These are phyloP conservation scores for Candida glucosophila DNA, from an alignment of 1,139 yeast genomes.

Conservation along the genomic window DNA sequence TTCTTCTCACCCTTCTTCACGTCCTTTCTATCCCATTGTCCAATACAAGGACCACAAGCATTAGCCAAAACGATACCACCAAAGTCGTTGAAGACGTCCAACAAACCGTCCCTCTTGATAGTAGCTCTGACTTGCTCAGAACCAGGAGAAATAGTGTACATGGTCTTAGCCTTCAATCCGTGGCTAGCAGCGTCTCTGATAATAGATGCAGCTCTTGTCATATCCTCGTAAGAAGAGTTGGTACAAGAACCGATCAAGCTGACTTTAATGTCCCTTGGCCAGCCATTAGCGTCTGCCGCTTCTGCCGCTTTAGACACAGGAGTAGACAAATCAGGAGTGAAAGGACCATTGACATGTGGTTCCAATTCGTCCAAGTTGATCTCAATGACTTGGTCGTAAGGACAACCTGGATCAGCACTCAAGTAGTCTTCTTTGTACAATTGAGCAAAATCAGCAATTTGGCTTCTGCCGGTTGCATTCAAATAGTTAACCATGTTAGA, in stretches of 20 bases:
- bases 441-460: conserved; percentile 76
- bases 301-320: conserved; percentile 91
- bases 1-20: conserved; percentile 96
- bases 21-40: conserved; percentile 99
- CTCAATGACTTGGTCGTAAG: conserved; percentile 93
- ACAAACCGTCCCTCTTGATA: conserved; percentile 94
- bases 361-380: conserved; percentile 91
- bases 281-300: conserved; percentile 76
- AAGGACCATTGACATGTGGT: conserved; percentile 98
- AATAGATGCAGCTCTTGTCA: conserved; percentile 95
- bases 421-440: conserved; percentile 69
- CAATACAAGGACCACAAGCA: conserved; percentile 99
- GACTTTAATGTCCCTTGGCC: conserved; percentile 93
- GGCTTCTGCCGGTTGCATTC: conserved; percentile 77
- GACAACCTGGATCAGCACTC: conserved; percentile 88
- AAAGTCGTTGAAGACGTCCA: conserved; percentile 79
- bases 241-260: conserved; percentile 99
- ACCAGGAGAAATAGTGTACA: conserved; percentile 96
- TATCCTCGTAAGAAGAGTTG: conserved; percentile 97
- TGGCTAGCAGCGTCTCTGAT: conserved; percentile 84
- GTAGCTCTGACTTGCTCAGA: conserved; percentile 99
- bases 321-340: conserved; percentile 98
- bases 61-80: conserved; percentile 96
- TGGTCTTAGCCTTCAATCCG: conserved; percentile 84
- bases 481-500: conserved; percentile 83